A percentile compares a stretch with the other conserved stretches of the same genome.
Evolutionary conservation across 169 alveolate genomes (phyloP).

Genomic region (Cryptosporidium ubiquitum): DNA sequence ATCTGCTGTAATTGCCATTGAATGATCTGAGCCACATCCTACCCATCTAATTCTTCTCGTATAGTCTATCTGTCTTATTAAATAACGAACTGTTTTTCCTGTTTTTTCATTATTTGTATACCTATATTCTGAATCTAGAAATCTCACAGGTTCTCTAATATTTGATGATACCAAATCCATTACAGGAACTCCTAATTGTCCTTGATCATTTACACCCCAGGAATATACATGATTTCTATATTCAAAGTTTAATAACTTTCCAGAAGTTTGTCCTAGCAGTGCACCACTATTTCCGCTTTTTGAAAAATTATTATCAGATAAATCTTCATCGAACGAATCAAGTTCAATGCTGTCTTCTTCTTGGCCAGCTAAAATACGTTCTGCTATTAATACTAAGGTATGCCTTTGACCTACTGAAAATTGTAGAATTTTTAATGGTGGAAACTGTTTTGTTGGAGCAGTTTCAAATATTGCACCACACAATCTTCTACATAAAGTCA

Average conservation of each 20-base stretch:
- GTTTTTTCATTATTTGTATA: slow-evolving; percentile 29
- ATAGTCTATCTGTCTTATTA: slow-evolving; percentile 60
- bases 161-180: slow-evolving; percentile 49
- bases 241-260: slow-evolving; percentile 63
- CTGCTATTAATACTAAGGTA: slow-evolving; percentile 66
- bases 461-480: slow-evolving; percentile 68
- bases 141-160: slow-evolving; percentile 52
- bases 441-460: slow-evolving; percentile 73
- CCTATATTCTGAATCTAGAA: slow-evolving; percentile 61
- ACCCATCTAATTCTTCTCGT: slow-evolving; percentile 74
- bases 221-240: slow-evolving; percentile 72
- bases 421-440: slow-evolving; percentile 67
- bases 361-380: slow-evolving; percentile 62
- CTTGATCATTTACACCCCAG: slow-evolving; percentile 70
- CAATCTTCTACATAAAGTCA: slow-evolving; percentile 66
- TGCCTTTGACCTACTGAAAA: slow-evolving; percentile 71
- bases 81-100: slow-evolving; percentile 42
- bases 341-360: slow-evolving; percentile 40
- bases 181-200: slow-evolving; percentile 51
- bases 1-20: slow-evolving; percentile 69
- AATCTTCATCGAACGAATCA: slow-evolving; percentile 37
- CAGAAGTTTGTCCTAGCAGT: slow-evolving; percentile 62
- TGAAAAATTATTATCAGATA: neutral
- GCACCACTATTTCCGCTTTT: slow-evolving; percentile 37
- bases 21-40: slow-evolving; percentile 71